A percentile compares a stretch with the other conserved stretches of the same genome.
Conservation (phyloP, 345 rosid genomes). For the Gossypium arboreum region DNA sequence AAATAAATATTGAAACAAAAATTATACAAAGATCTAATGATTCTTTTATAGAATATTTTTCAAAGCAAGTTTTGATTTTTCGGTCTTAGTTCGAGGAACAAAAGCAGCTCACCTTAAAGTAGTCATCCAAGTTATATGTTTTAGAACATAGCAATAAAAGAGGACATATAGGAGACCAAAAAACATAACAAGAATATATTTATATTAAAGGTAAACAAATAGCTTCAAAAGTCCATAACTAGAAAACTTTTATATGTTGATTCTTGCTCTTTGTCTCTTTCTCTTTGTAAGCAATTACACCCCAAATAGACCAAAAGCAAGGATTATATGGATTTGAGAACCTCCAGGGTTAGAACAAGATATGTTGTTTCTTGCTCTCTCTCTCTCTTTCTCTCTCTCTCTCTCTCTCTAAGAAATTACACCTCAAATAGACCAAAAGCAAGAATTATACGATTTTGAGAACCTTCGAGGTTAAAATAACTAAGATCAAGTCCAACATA, state of each 20-base stretch:
- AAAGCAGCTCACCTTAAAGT: not conserved
- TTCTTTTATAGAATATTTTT: not conserved
- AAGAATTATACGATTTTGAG: no score
- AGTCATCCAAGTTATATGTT: not conserved
- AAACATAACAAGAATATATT: not conserved
- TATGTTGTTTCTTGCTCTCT: no score
- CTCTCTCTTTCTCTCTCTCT: no score
- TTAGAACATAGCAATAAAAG: not conserved
- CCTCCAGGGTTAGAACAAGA: not conserved
- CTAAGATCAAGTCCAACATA: no score
- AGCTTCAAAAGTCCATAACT: slow-evolving; percentile 24
- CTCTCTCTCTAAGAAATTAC: no score
- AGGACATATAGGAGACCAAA: not conserved
- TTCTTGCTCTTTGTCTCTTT: not conserved
- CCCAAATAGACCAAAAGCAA: slow-evolving; percentile 9
- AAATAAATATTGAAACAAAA: no score
- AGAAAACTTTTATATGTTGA: slow-evolving; percentile 2
- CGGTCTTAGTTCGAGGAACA: not conserved
- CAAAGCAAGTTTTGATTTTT: not conserved
- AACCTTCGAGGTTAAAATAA: no score
- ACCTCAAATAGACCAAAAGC: no score
- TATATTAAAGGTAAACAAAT: slow-evolving; percentile 8
- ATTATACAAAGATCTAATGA: not conserved
- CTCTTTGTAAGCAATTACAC: slow-evolving; percentile 17
- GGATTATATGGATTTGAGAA: slow-evolving; percentile 17